Evolutionary conservation across 2,329 filamentous ascomycete genomes (phyloP).

Genomic region (Ilyonectria mors-panacis): DNA sequence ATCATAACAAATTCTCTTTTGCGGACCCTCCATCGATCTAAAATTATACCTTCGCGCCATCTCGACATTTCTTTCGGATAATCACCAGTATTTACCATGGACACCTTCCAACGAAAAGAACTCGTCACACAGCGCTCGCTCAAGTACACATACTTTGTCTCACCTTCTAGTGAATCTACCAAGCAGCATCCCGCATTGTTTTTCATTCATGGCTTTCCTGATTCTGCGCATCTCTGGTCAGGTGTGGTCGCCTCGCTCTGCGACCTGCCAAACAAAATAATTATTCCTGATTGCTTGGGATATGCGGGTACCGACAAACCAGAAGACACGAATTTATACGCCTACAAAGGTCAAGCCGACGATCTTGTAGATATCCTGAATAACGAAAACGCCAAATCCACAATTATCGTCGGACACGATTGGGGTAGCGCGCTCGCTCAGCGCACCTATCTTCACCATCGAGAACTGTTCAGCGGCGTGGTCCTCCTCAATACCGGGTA

Average conservation of each 20-base stretch:
- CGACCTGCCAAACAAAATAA: conserved; percentile 29
- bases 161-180: not conserved
- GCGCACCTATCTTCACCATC: conserved; percentile 23
- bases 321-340: conserved; percentile 9
- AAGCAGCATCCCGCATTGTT: conserved; percentile 20
- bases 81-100: conserved; percentile 7
- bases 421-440: conserved; percentile 28
- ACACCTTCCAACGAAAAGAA: not conserved
- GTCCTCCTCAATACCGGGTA: conserved; percentile 29
- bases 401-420: conserved; percentile 29
- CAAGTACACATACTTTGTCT: conserved; percentile 24
- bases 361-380: conserved; percentile 28
- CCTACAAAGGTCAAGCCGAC: conserved; percentile 28
- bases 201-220: conserved; percentile 34
- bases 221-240: conserved; percentile 30
- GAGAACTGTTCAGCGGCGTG: conserved; percentile 16
- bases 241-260: conserved; percentile 4
- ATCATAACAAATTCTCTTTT: not conserved
- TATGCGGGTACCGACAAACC: conserved; percentile 30
- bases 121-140: conserved; percentile 9
- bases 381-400: not conserved
- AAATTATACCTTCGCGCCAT: not conserved
- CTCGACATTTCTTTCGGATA: not conserved
- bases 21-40: not conserved
- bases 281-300: conserved; percentile 28